phyloP scores from a whole-genome alignment of 2,329 filamentous ascomycete species.

The Exophiala alcalophila region DNA sequence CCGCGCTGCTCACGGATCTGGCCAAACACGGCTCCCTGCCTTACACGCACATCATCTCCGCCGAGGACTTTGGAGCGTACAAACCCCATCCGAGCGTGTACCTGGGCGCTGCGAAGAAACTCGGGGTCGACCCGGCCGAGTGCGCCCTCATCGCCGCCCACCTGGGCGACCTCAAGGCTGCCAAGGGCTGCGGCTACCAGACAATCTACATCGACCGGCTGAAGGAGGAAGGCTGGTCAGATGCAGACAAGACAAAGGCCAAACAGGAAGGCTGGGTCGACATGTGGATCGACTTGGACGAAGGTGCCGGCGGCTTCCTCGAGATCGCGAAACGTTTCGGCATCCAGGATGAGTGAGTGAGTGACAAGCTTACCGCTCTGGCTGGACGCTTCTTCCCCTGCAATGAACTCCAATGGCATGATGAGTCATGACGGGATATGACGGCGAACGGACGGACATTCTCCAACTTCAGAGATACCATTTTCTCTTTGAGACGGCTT shows the following conservation, averaged over 20 bases:
- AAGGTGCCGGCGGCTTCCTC: slow-evolving; percentile 51
- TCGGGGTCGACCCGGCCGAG: slow-evolving; percentile 58
- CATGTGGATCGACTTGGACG: slow-evolving; percentile 54
- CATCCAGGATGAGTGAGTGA: slow-evolving; percentile 1
- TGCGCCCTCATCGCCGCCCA: slow-evolving; percentile 78
- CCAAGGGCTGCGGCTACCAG: slow-evolving; percentile 61
- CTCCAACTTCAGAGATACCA: too few species aligned
- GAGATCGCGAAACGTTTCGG: slow-evolving; percentile 52
- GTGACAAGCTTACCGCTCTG: too few species aligned
- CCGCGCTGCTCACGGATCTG: slow-evolving; percentile 64
- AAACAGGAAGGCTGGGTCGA: slow-evolving; percentile 62
- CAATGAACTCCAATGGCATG: too few species aligned
- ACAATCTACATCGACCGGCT: slow-evolving; percentile 72
- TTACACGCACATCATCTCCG: slow-evolving; percentile 62
- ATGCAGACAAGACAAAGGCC: slow-evolving; percentile 51
- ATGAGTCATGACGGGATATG: too few species aligned
- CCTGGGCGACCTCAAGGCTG: slow-evolving; percentile 64
- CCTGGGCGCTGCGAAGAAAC: slow-evolving; percentile 59
- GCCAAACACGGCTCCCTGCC: slow-evolving; percentile 56
- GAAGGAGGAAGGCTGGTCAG: slow-evolving; percentile 61
- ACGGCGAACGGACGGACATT: too few species aligned
- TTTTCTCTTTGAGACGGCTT: too few species aligned
- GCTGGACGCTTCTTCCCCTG: too few species aligned
- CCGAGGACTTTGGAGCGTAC: slow-evolving; percentile 70
- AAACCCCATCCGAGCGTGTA: slow-evolving; percentile 69